Evolutionary conservation across 352 stramenopile genomes (phyloP).

Genomic region (Achlya hypogyna): DNA sequence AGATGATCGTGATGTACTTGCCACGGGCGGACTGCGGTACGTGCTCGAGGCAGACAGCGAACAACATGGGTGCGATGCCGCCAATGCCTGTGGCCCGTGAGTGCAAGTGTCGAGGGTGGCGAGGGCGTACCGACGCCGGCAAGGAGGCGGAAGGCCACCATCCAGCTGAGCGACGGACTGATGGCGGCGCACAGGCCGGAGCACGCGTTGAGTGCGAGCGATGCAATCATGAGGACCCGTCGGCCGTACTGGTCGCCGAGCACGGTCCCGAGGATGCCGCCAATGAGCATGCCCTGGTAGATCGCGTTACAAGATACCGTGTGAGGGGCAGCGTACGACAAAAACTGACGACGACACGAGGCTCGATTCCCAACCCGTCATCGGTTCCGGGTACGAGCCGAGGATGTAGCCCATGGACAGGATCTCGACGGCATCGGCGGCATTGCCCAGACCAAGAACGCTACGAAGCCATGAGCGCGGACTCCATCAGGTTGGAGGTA

Average conservation of each 20-base stretch:
- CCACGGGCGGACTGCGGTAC: constrained; percentile 58
- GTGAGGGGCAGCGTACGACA: background rate
- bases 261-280: constrained; percentile 62
- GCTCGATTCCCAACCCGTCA: constrained; percentile 17
- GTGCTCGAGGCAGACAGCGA: constrained; percentile 80
- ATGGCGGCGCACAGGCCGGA: constrained; percentile 67
- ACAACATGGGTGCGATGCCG: constrained; percentile 77
- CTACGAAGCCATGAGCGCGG: constrained; percentile 41
- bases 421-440: constrained; percentile 85
- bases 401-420: constrained; percentile 86
- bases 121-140: constrained; percentile 37
- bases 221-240: constrained; percentile 59
- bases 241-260: constrained; percentile 77
- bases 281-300: constrained; percentile 69
- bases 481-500: constrained; percentile 39
- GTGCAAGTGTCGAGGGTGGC: constrained; percentile 20
- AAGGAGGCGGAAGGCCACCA: constrained; percentile 62
- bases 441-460: constrained; percentile 74
- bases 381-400: constrained; percentile 6
- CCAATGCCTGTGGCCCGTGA: constrained; percentile 68
- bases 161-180: constrained; percentile 52
- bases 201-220: constrained; percentile 70
- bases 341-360: constrained; percentile 17
- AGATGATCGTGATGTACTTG: constrained; percentile 81
- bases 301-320: background rate